These are phyloP conservation scores for Crepidotus variabilis DNA, from an alignment of 768 basidiomycete genomes.

Conservation along the genomic window DNA sequence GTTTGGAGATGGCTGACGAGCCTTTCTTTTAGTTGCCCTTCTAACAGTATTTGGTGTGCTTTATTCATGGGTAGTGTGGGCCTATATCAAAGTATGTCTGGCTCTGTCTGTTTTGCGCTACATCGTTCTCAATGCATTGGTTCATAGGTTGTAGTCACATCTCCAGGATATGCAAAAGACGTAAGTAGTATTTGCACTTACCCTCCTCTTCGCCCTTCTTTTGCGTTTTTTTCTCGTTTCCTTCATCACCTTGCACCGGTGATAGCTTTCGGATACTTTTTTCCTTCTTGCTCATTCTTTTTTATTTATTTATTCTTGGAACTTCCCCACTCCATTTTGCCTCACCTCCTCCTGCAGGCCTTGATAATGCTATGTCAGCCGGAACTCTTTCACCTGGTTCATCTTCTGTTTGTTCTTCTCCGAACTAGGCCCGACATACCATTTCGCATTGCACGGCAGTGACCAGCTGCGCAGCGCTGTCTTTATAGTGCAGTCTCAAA, in stretches of 20 bases:
- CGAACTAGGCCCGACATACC: no score
- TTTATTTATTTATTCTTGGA: no score
- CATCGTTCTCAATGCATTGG: constrained; percentile 5
- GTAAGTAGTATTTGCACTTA: constrained; percentile 39
- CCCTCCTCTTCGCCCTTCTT: neutral
- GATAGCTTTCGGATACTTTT: no score
- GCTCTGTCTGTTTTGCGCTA: neutral
- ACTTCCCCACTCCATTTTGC: no score
- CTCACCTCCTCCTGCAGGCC: no score
- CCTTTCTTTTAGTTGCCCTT: constrained; percentile 51
- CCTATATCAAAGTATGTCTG: constrained; percentile 63
- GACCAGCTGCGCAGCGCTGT: no score
- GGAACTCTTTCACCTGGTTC: no score
- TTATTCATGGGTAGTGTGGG: constrained; percentile 73
- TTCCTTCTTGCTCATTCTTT: no score
- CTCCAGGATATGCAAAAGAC: constrained; percentile 67
- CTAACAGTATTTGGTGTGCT: constrained; percentile 61
- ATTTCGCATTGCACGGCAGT: no score
- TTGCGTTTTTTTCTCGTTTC: neutral
- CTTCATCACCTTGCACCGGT: neutral
- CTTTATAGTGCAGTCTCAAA: no score
- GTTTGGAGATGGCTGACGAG: constrained; percentile 10
- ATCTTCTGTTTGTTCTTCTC: no score
- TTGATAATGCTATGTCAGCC: no score
- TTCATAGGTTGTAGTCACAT: constrained; percentile 54